A percentile compares a stretch with the other conserved stretches of the same genome.
Evolutionary conservation across 2,329 filamentous ascomycete species (phyloP).

Genomic region (Botrytis fabae): DNA sequence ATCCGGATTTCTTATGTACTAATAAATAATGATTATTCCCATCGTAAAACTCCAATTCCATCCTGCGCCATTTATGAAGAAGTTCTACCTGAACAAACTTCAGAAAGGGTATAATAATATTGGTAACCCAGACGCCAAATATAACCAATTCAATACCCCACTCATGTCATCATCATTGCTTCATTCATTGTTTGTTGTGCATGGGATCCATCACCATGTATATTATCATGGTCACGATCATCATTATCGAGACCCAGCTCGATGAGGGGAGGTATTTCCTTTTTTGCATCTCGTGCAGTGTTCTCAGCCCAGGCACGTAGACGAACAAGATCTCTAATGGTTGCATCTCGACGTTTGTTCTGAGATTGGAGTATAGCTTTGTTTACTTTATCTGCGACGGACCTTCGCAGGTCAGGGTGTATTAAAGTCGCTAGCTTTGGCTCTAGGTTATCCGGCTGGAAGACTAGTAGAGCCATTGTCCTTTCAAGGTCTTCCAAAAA

Average conservation of each 20-base stretch:
- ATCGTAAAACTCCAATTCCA: neutral
- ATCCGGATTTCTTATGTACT: neutral
- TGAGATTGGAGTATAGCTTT: constrained; percentile 78
- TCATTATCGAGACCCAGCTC: constrained; percentile 39
- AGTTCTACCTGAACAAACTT: constrained; percentile 15
- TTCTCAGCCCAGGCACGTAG: constrained; percentile 82
- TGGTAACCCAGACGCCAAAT: constrained; percentile 12
- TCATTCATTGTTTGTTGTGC: constrained; percentile 24
- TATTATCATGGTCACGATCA: constrained; percentile 32
- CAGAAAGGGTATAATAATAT: constrained; percentile 18
- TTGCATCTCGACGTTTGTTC: constrained; percentile 72
- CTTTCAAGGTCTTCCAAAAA: constrained; percentile 87
- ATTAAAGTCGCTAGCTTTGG: constrained; percentile 75
- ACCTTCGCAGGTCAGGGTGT: constrained; percentile 73
- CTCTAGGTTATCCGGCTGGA: constrained; percentile 76
- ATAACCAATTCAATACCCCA: neutral
- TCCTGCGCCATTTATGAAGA: neutral
- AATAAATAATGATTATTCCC: neutral
- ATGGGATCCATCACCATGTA: constrained; percentile 36
- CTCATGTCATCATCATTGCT: constrained; percentile 38
- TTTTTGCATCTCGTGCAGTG: constrained; percentile 40
- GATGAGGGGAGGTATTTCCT: constrained; percentile 38
- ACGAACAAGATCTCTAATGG: constrained; percentile 77
- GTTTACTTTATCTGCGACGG: constrained; percentile 87
- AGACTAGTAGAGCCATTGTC: constrained; percentile 90